Conservation (phyloP, 176 grass and related monocot genomes). For the Chloris gayana region DNA sequence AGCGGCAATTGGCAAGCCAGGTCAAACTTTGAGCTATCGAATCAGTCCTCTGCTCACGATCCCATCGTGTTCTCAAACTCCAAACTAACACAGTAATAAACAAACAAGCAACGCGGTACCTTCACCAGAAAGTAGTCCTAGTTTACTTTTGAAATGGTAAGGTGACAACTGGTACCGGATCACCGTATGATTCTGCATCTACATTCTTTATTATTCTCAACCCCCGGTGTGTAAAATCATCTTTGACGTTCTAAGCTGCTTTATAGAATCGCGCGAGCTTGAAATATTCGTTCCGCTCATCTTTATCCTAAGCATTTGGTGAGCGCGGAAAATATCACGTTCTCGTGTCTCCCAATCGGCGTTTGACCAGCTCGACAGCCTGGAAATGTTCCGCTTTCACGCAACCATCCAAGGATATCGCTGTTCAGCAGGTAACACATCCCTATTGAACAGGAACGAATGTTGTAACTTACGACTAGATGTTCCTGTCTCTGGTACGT, state of each 20-base stretch:
- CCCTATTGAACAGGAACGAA: not conserved
- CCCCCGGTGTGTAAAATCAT: not conserved
- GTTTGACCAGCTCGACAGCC: constrained; percentile 15
- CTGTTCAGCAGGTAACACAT: too few relatives aligned
- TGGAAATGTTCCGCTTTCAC: not conserved
- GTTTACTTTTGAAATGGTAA: not conserved
- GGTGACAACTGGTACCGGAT: not conserved
- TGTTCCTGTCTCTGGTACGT: not conserved
- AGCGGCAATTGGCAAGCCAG: not conserved
- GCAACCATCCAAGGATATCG: not conserved
- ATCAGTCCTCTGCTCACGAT: not conserved
- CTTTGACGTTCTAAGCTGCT: not conserved
- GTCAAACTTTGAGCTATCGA: constrained; percentile 1
- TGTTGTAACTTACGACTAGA: not conserved
- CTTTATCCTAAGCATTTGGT: not conserved
- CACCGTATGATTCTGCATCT: not conserved
- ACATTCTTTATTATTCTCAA: not conserved
- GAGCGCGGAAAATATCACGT: not conserved
- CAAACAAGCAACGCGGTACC: not conserved
- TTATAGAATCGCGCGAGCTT: not conserved
- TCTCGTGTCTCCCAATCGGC: not conserved
- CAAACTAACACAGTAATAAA: constrained; percentile 19
- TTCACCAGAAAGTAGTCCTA: constrained; percentile 11
- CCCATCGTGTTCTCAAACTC: not conserved
- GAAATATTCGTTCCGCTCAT: not conserved